Evolutionary conservation across 78 protist species (phyloP), one percentile per base, ranked within the genome.

Genomic region (Dictyostelium capitatum): DNA sequence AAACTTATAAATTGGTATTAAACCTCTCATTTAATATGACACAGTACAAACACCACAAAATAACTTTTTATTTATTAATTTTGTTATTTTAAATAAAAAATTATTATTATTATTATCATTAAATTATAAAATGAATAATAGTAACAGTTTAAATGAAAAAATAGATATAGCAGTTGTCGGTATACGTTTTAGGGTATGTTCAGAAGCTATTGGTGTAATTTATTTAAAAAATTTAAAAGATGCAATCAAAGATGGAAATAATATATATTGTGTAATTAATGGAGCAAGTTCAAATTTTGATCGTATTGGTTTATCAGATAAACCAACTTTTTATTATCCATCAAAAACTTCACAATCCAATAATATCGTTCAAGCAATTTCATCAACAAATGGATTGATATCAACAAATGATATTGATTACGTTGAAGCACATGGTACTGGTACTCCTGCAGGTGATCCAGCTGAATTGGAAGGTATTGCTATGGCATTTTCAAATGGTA

Each of bases 391-490:
- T 10, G 91, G 82, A 12, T 41, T 46, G 17, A 51, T 72, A 7
- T 6, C 6, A 6, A 47, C 83, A 54, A 5, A n/a, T 0, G 72
- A 54, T 59, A 87, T 94, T 3, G 48, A 37, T 6, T 89, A 72
- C 46, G 51, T 96, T 83, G 98, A 97, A 59, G 90, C 97, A 19
- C 97, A 97, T 78, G 97, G 97, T 15, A 96, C 98, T 0, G 97
- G 98, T 28, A 97, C 97, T 17, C n/a, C 53, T 9, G 65, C 65
- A 3, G 98, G 98, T 64, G 98, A 97, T 73, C 96, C 98, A 46
- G 37, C 95, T 1, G 98, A 96, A 65, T 10, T 57, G 6, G 64
- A 56, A 8, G 80, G 97, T 20, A 65, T 97, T 20, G 25, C 62
- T 14, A 80, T 3, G 6, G 85, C 90, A 20, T 56, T 96, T 7